Base-by-base conservation (phyloP, 164 flowering plant species). In the Protea cynaroides region DNA sequence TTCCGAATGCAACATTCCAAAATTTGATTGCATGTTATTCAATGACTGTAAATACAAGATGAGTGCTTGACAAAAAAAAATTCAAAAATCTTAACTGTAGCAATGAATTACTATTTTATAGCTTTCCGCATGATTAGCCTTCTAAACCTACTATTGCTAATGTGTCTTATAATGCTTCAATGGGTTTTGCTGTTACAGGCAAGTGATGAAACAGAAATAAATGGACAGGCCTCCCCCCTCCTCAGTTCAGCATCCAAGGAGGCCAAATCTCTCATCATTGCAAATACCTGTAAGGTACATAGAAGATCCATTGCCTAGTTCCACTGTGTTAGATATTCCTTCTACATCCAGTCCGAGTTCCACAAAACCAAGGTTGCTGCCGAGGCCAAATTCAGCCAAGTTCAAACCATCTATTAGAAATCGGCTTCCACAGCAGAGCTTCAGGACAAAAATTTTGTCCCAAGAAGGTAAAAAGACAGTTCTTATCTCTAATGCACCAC, bases 391-490 rank as follows among this genome's bases (percentile, higher is more conserved):
- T 76, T 83, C 91, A 25, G 80, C 82, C 18, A 84, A 80, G 69
- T 67, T 75, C 54, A 80, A 64, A 68, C 65, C 86, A 24, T 79
- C 86, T 38, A 69, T 82, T 69, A 86, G 68, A 71, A 83, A 73
- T 77, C 56, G 86, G 70, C 79, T 86, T 69, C 79, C 87, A 4
- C 87, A 84, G 54, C 72, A 72, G 72, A 88, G 86, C 76, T 70
- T 83, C 37, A 79, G 64, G 61, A 74, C 53, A 15, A 82, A 83
- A 63, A 73, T 49, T 67, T 50, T 65, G 51, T 50, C 65, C 11
- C 77, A 75, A 8, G 87, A 84, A 67, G 84, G 76, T 58, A 90
- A 88, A 68, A 84, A 80, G 71, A 73, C 85, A 6, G 83, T 82
- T 75, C 84, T 85, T 56, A 53, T 79, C 44, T 83, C 95, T 12